Evolutionary conservation across 225 moss, liverwort and hornwort genomes (phyloP).

Genomic region (Sphagnum tenellum): DNA sequence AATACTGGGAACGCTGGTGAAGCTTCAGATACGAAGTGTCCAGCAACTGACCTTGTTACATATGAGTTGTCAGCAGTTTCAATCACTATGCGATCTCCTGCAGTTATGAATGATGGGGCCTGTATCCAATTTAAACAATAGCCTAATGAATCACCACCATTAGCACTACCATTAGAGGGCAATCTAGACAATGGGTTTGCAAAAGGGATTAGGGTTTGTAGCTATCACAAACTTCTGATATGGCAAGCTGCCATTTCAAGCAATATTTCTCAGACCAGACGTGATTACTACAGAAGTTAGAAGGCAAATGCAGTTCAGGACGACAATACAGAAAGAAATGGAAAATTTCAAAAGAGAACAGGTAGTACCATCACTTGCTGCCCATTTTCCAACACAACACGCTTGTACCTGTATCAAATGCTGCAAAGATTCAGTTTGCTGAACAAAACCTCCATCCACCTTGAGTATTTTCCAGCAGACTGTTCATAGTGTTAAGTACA

Average conservation of each 20-base stretch:
- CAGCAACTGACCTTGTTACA: conserved; percentile 46
- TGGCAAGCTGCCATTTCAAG: too few relatives aligned
- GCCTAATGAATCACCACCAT: too few relatives aligned
- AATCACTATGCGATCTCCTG: conserved; percentile 76
- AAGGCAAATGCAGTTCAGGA: not conserved
- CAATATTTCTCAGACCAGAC: too few relatives aligned
- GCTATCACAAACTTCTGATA: too few relatives aligned
- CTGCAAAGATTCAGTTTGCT: too few relatives aligned
- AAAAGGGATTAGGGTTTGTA: too few relatives aligned
- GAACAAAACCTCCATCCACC: too few relatives aligned
- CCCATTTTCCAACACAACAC: conserved; percentile 72
- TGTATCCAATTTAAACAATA: conserved; percentile 9
- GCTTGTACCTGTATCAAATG: conserved; percentile 58
- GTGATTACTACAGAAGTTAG: too few relatives aligned
- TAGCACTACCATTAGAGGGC: too few relatives aligned
- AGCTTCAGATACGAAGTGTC: not conserved
- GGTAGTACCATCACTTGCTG: conserved; percentile 53
- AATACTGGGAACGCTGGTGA: too few relatives aligned
- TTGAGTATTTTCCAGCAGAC: too few relatives aligned
- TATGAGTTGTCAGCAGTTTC: conserved; percentile 74
- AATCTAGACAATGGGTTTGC: too few relatives aligned
- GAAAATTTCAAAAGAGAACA: not conserved
- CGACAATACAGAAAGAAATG: not conserved
- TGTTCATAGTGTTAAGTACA: not conserved
- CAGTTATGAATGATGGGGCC: conserved; percentile 76